Conservation (phyloP, 176 grass and related monocot species). For the Aegilops speltoides region DNA sequence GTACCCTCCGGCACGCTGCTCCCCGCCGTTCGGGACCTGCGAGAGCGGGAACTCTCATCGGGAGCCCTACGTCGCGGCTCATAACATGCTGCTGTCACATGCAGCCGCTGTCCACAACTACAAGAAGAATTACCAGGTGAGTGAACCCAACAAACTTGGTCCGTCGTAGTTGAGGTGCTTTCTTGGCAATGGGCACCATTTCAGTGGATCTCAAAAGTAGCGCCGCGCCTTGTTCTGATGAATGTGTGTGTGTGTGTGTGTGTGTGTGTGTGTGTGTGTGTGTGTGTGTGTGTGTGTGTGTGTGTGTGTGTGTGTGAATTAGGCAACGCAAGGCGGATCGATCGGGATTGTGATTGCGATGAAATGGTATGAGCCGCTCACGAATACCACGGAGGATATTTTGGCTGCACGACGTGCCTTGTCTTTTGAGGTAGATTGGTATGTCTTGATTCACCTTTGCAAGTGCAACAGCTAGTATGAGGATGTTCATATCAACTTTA, state of each 20-base stretch:
- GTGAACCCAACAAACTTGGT: too few species aligned
- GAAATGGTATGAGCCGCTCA: slow-evolving; percentile 54
- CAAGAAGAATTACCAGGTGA: neutral
- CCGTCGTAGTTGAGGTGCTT: too few species aligned
- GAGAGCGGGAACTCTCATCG: slow-evolving; percentile 32
- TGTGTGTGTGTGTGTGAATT: neutral
- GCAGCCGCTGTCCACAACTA: slow-evolving; percentile 53
- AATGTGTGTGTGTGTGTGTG: neutral
- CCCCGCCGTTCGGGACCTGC: slow-evolving; percentile 50
- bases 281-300: neutral
- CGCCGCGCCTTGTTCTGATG: neutral
- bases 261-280: neutral
- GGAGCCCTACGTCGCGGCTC: slow-evolving; percentile 52
- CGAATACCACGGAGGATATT: slow-evolving; percentile 44
- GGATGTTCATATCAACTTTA: too few species aligned
- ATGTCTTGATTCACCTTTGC: neutral
- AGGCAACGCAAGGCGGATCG: slow-evolving; percentile 55
- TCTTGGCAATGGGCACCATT: too few species aligned
- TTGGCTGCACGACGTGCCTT: slow-evolving; percentile 35
- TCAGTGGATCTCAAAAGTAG: neutral
- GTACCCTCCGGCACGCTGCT: slow-evolving; percentile 60
- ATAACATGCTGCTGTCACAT: slow-evolving; percentile 69
- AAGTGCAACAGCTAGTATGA: too few species aligned
- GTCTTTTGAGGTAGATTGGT: slow-evolving; percentile 38
- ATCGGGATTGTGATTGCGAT: slow-evolving; percentile 44